A percentile compares a stretch with the other conserved stretches of the same genome.
Conservation (phyloP, 2,329 filamentous ascomycete genomes). For the Microcyclosporella mali region DNA sequence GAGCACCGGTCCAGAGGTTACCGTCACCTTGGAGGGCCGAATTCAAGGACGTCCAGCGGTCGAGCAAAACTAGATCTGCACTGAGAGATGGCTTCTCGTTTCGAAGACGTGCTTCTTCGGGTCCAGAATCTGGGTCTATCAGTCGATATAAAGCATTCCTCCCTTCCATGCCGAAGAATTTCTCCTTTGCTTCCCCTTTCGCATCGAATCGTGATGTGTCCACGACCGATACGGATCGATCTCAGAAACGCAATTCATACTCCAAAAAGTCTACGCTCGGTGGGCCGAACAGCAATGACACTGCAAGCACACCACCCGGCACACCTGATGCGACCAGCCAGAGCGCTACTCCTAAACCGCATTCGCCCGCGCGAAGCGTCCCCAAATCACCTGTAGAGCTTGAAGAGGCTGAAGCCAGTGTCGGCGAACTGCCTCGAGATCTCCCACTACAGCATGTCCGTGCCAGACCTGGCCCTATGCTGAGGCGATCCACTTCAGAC, state of each 20-base stretch:
- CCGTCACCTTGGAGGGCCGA: slow-evolving; percentile 44
- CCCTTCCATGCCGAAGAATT: slow-evolving; percentile 27
- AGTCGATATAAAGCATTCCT: slow-evolving; percentile 25
- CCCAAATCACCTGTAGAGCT: slow-evolving; percentile 8
- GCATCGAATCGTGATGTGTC: slow-evolving; percentile 9
- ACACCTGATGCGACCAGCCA: slow-evolving; percentile 1
- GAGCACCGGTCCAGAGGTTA: too few species aligned
- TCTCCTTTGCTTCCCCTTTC: slow-evolving; percentile 25
- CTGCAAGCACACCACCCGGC: not conserved
- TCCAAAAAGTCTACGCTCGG: too few species aligned
- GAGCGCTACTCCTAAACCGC: too few species aligned
- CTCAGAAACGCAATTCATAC: too few species aligned
- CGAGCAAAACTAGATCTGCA: slow-evolving; percentile 32
- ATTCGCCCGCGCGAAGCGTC: too few species aligned
- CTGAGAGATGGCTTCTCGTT: slow-evolving; percentile 36
- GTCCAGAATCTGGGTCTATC: slow-evolving; percentile 26
- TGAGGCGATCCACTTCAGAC: slow-evolving; percentile 65
- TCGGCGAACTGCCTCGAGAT: slow-evolving; percentile 18
- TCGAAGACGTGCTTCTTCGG: slow-evolving; percentile 36
- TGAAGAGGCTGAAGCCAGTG: slow-evolving; percentile 16
- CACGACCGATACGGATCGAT: too few species aligned
- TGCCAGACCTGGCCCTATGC: slow-evolving; percentile 18
- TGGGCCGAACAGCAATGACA: too few species aligned
- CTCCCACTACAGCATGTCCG: slow-evolving; percentile 14
- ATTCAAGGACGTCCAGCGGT: slow-evolving; percentile 32